Conservation (phyloP, 257 asterid genomes). For the Solanum habrochaites region DNA sequence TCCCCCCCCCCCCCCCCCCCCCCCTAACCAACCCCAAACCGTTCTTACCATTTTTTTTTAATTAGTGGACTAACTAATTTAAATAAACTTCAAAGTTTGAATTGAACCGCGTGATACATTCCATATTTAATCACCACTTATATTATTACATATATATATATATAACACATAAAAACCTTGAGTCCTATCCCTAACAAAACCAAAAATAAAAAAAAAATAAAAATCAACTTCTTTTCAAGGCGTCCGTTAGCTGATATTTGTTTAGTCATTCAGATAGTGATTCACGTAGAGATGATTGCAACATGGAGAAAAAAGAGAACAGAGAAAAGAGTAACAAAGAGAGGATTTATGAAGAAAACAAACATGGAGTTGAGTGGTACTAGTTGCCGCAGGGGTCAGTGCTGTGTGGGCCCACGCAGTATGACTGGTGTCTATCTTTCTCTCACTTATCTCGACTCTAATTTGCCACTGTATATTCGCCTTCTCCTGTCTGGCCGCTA, state of each 20-base stretch:
- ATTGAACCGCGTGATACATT: not conserved
- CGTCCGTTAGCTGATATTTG: not conserved
- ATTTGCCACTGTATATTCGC: too few species aligned
- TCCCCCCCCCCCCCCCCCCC: not conserved
- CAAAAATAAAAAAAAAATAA: not conserved
- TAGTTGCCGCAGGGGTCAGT: too few species aligned
- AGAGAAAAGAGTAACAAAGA: slow-evolving; percentile 1
- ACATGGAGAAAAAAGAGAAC: slow-evolving; percentile 22
- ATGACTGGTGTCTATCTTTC: too few species aligned
- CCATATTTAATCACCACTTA: not conserved
- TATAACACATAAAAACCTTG: not conserved
- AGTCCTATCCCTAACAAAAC: not conserved
- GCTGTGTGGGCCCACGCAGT: too few species aligned
- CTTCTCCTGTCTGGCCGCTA: too few species aligned
- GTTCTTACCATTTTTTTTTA: not conserved
- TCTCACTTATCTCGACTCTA: too few species aligned
- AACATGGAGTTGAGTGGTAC: slow-evolving; percentile 7
- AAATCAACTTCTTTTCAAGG: not conserved
- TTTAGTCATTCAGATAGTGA: not conserved
- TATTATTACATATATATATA: not conserved
- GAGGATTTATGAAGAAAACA: not conserved
- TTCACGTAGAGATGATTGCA: slow-evolving; percentile 3
- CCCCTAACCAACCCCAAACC: not conserved
- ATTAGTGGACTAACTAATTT: not conserved
- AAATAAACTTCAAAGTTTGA: not conserved